Conservation (phyloP, 352 stramenopile species). For the Phytophthora lateralis region DNA sequence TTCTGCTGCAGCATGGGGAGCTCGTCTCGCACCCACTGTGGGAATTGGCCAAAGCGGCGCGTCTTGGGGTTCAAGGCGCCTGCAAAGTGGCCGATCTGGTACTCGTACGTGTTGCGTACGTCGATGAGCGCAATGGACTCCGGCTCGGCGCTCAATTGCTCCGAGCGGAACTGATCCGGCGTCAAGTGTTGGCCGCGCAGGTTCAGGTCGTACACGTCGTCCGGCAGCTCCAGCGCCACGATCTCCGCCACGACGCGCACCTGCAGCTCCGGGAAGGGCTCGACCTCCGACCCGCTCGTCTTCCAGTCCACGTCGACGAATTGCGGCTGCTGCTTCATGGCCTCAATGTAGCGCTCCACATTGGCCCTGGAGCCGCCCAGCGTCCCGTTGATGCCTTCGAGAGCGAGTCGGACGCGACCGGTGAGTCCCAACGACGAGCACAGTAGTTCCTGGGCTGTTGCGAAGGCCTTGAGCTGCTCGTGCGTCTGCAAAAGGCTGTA, state of each 20-base stretch:
- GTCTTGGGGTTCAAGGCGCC: constrained; percentile 82
- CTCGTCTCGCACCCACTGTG: constrained; percentile 61
- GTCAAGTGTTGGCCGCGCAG: constrained; percentile 60
- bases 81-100: constrained; percentile 75
- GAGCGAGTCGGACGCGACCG: constrained; percentile 76
- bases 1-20: constrained; percentile 66
- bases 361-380: constrained; percentile 47
- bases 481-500: constrained; percentile 52
- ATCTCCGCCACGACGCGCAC: constrained; percentile 76
- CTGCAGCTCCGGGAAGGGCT: constrained; percentile 71
- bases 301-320: constrained; percentile 84
- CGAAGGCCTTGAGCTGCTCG: constrained; percentile 43
- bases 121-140: constrained; percentile 65
- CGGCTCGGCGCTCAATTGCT: constrained; percentile 28
- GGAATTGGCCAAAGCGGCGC: constrained; percentile 81
- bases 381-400: constrained; percentile 90
- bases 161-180: constrained; percentile 65
- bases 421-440: constrained; percentile 59
- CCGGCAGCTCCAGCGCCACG: constrained; percentile 74
- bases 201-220: constrained; percentile 51
- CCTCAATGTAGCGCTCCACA: constrained; percentile 70
- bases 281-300: constrained; percentile 50
- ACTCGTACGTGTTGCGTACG: constrained; percentile 86
- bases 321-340: constrained; percentile 45
- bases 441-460: constrained; percentile 49